Conservation (phyloP, 2,329 filamentous ascomycete species). For the Celoporthe dispersa region DNA sequence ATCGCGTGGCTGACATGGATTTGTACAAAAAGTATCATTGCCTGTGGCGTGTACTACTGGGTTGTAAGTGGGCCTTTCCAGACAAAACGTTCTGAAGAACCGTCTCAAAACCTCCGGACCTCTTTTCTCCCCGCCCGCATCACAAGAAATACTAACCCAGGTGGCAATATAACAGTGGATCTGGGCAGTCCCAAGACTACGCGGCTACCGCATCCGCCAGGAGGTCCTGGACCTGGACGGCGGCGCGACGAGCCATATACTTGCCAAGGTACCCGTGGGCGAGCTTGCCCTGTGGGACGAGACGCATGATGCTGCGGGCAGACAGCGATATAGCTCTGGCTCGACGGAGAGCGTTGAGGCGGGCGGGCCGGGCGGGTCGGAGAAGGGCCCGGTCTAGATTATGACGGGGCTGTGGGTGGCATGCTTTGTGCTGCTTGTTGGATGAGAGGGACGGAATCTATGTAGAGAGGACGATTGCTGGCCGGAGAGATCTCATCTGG, state of each 20-base stretch:
- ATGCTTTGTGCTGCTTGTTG: slow-evolving; percentile 33
- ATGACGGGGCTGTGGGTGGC: background rate
- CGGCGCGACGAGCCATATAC: slow-evolving; percentile 49
- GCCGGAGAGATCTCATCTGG: background rate
- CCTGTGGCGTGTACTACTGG: slow-evolving; percentile 58
- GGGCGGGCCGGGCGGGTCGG: background rate
- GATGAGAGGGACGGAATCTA: background rate
- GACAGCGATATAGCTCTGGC: slow-evolving; percentile 15
- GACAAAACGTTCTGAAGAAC: background rate
- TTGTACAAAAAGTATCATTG: slow-evolving; percentile 34
- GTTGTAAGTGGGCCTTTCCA: background rate
- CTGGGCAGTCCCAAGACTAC: slow-evolving; percentile 9
- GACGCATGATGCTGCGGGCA: slow-evolving; percentile 36
- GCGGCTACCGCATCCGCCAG: slow-evolving; percentile 20
- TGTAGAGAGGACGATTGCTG: background rate
- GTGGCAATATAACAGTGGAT: slow-evolving; percentile 21
- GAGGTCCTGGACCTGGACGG: slow-evolving; percentile 40
- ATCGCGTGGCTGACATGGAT: background rate
- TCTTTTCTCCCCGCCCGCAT: too few relatives aligned
- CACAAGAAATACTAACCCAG: background rate
- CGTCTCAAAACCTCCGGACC: too few relatives aligned
- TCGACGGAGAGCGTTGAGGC: background rate
- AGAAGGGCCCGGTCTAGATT: background rate
- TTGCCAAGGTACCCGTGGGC: slow-evolving; percentile 50
- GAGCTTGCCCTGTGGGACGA: slow-evolving; percentile 52